Conservation (phyloP, 176 grass and related monocot genomes). For the Musa itinerans region DNA sequence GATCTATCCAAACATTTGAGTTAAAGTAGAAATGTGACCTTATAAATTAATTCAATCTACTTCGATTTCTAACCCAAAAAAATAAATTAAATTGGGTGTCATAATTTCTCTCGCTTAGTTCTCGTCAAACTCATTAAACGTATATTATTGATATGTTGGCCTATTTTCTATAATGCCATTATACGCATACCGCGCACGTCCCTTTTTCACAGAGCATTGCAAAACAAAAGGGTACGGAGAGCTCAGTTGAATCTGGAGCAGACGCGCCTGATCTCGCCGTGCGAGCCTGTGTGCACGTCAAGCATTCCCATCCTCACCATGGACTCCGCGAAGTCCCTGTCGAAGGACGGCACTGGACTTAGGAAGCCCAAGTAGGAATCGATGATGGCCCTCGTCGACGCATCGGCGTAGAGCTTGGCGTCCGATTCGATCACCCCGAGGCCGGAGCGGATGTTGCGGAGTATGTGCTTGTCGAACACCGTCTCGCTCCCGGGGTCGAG, state of each 20-base stretch:
- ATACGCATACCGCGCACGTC: too few species aligned
- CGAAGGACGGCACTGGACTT: slow-evolving; percentile 47
- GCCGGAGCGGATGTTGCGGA: slow-evolving; percentile 70
- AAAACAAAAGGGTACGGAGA: not conserved
- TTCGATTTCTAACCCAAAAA: too few species aligned
- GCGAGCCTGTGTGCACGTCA: slow-evolving; percentile 36
- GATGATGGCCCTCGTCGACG: slow-evolving; percentile 47
- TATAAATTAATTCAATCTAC: too few species aligned
- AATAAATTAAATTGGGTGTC: too few species aligned
- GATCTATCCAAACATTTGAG: too few species aligned
- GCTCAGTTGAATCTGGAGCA: slow-evolving; percentile 76
- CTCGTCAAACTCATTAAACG: too few species aligned
- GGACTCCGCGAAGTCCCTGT: slow-evolving; percentile 58
- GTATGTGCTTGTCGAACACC: slow-evolving; percentile 57
- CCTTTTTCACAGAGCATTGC: not conserved
- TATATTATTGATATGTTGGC: too few species aligned
- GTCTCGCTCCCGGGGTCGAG: slow-evolving; percentile 64
- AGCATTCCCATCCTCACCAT: slow-evolving; percentile 74
- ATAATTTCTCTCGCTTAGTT: too few species aligned
- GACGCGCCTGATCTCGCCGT: slow-evolving; percentile 58
- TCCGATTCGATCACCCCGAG: slow-evolving; percentile 66
- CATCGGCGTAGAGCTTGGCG: slow-evolving; percentile 61
- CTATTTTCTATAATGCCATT: too few species aligned
- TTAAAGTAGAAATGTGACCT: too few species aligned
- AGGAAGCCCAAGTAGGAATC: slow-evolving; percentile 60